Conservation (phyloP, 139 green algal genomes). For the Chlamydomonas applanata region DNA sequence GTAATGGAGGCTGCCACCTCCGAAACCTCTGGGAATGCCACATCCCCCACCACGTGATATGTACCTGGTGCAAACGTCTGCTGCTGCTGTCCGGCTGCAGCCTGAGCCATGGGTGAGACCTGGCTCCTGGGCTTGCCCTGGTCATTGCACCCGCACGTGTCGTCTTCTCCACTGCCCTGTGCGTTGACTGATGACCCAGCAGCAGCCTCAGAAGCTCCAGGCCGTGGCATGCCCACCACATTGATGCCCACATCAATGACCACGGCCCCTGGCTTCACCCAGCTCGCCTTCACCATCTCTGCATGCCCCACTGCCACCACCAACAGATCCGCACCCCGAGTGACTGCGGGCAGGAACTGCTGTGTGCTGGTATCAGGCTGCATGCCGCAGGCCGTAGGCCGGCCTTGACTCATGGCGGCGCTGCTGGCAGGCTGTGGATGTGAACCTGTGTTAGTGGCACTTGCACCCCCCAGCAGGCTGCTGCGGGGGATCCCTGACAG, state of each 20-base stretch:
- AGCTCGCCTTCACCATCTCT: conserved; percentile 84
- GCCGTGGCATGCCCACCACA: conserved; percentile 48
- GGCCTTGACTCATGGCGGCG: too few relatives aligned
- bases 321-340: conserved; percentile 71
- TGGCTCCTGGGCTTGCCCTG: background rate
- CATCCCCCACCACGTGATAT: conserved; percentile 91
- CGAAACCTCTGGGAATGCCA: conserved; percentile 67
- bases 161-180: too few relatives aligned
- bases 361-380: conserved; percentile 7
- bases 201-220: too few relatives aligned
- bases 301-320: conserved; percentile 73
- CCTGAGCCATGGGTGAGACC: background rate
- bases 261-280: conserved; percentile 90
- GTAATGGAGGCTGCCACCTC: conserved; percentile 80
- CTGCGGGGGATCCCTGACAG: too few relatives aligned
- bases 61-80: background rate
- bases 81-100: background rate
- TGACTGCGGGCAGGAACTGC: conserved; percentile 44
- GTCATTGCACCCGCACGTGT: too few relatives aligned
- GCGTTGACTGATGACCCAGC: too few relatives aligned
- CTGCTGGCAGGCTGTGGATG: too few relatives aligned
- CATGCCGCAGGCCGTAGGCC: background rate
- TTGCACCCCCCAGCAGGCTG: too few relatives aligned
- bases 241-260: conserved; percentile 98
- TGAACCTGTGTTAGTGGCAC: too few relatives aligned